Conservation (phyloP, 2,329 filamentous ascomycete species). For the Colletotrichum echinochloae region DNA sequence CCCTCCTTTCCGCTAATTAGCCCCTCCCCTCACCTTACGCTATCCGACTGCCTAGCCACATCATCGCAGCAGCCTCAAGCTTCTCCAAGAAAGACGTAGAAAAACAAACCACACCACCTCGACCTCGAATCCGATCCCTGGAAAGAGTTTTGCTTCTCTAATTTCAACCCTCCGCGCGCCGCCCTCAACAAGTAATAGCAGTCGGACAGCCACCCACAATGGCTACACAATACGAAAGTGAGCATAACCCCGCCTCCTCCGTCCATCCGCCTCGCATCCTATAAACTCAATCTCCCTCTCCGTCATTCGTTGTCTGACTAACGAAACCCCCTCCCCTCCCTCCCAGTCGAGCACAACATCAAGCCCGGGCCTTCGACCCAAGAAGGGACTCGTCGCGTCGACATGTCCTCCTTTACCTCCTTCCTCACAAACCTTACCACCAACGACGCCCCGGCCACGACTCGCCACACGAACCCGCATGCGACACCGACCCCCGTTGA, state of each 20-base stretch:
- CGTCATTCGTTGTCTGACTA: slow-evolving; percentile 20
- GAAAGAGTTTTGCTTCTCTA: background rate
- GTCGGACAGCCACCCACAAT: slow-evolving; percentile 51
- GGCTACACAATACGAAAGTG: slow-evolving; percentile 70
- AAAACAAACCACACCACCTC: background rate
- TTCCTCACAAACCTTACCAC: slow-evolving; percentile 65
- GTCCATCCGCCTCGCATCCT: slow-evolving; percentile 32
- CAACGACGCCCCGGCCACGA: slow-evolving; percentile 44
- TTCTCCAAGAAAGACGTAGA: background rate
- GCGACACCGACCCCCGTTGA: slow-evolving; percentile 71
- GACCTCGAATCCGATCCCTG: background rate
- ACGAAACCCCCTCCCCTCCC: slow-evolving; percentile 7
- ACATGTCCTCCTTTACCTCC: slow-evolving; percentile 73
- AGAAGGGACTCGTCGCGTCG: slow-evolving; percentile 64
- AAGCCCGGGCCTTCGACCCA: slow-evolving; percentile 55
- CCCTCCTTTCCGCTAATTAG: background rate
- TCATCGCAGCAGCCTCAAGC: slow-evolving; percentile 37
- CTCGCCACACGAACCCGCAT: slow-evolving; percentile 63
- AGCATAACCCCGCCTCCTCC: slow-evolving; percentile 21
- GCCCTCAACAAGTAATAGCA: background rate
- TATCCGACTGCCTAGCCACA: slow-evolving; percentile 37
- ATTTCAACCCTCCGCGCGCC: background rate
- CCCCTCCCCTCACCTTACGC: slow-evolving; percentile 2
- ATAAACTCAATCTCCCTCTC: slow-evolving; percentile 12
- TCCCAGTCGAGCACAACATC: slow-evolving; percentile 73